A percentile compares a stretch with the other conserved stretches of the same genome.
Evolutionary conservation across 2,329 filamentous ascomycete genomes (phyloP).

Genomic region (Mycosphaerella sp.): DNA sequence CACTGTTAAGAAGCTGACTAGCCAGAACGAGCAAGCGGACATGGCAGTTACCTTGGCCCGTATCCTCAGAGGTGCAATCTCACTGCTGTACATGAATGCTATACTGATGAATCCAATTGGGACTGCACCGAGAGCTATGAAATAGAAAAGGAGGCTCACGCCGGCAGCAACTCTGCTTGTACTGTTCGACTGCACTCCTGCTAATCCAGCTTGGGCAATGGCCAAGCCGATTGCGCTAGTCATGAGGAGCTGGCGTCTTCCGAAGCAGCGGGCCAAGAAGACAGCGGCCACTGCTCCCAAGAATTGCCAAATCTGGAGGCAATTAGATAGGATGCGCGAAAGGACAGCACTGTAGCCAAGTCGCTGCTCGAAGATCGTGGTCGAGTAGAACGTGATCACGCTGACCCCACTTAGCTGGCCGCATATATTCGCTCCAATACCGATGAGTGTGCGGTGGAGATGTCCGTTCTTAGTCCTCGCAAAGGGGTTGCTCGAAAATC

Average conservation of each 20-base stretch:
- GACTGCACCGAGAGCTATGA: slow-evolving; percentile 26
- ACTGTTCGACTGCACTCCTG: slow-evolving; percentile 22
- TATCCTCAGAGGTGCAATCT: slow-evolving; percentile 31
- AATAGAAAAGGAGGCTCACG: slow-evolving; percentile 27
- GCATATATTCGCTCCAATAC: slow-evolving; percentile 25
- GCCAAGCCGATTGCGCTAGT: slow-evolving; percentile 27
- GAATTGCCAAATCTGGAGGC: slow-evolving; percentile 30
- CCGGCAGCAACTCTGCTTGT: slow-evolving; percentile 21
- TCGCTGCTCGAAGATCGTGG: slow-evolving; percentile 23
- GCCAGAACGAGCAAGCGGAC: slow-evolving; percentile 51
- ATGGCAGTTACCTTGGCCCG: slow-evolving; percentile 30
- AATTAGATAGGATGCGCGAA: slow-evolving; percentile 24
- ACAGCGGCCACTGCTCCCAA: slow-evolving; percentile 24
- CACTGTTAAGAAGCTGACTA: slow-evolving; percentile 47
- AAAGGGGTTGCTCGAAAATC: slow-evolving; percentile 24
- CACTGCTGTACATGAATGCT: slow-evolving; percentile 33
- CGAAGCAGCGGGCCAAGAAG: slow-evolving; percentile 30
- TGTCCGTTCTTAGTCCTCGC: slow-evolving; percentile 24
- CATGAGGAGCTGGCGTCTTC: slow-evolving; percentile 28
- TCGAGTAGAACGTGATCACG: slow-evolving; percentile 28
- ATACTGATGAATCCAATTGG: slow-evolving; percentile 30
- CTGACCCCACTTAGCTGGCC: slow-evolving; percentile 26
- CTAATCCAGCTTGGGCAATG: slow-evolving; percentile 24
- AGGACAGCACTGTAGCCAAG: slow-evolving; percentile 21
- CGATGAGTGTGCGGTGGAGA: slow-evolving; percentile 25